Conservation (phyloP, 192 early-diverging fungal species). For the Backusella circina region DNA sequence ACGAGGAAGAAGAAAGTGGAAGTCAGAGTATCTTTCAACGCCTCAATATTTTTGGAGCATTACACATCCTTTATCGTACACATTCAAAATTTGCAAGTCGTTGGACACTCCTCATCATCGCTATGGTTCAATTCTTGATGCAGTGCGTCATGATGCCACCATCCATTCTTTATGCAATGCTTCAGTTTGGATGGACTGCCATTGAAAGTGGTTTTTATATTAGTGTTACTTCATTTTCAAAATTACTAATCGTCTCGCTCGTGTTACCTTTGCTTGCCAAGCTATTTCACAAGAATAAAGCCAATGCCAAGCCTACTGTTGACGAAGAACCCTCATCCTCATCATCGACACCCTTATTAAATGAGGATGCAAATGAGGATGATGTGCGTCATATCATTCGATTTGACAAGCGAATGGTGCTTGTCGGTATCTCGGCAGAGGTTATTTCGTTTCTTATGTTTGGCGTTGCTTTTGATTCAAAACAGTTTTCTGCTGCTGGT, state of each 20-base stretch:
- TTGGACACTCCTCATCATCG: slow-evolving; percentile 19
- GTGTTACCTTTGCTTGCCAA: slow-evolving; percentile 33
- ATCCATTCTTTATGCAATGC: slow-evolving; percentile 39
- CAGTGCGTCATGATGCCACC: slow-evolving; percentile 18
- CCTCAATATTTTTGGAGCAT: slow-evolving; percentile 32
- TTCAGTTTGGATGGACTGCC: slow-evolving; percentile 42
- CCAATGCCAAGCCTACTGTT: background rate
- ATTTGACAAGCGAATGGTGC: slow-evolving; percentile 45
- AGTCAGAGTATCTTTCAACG: slow-evolving; percentile 7
- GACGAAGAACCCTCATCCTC: background rate
- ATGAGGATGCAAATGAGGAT: background rate
- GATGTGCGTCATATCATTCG: slow-evolving; percentile 3
- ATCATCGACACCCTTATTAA: background rate
- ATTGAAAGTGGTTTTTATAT: slow-evolving; percentile 40
- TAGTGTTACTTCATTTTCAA: slow-evolving; percentile 17
- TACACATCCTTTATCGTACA: slow-evolving; percentile 20
- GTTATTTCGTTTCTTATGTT: slow-evolving; percentile 19
- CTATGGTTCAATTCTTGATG: slow-evolving; percentile 17
- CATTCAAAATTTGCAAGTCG: slow-evolving; percentile 5
- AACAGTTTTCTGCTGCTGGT: slow-evolving; percentile 14
- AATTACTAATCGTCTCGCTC: slow-evolving; percentile 29
- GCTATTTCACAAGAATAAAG: slow-evolving; percentile 24
- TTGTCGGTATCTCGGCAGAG: slow-evolving; percentile 35
- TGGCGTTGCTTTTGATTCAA: slow-evolving; percentile 25
- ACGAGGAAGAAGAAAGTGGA: background rate